Evolutionary conservation across 805 yeast genomes (phyloP), one percentile per base, ranked within the genome.

Genomic region (Candida sonorensis): DNA sequence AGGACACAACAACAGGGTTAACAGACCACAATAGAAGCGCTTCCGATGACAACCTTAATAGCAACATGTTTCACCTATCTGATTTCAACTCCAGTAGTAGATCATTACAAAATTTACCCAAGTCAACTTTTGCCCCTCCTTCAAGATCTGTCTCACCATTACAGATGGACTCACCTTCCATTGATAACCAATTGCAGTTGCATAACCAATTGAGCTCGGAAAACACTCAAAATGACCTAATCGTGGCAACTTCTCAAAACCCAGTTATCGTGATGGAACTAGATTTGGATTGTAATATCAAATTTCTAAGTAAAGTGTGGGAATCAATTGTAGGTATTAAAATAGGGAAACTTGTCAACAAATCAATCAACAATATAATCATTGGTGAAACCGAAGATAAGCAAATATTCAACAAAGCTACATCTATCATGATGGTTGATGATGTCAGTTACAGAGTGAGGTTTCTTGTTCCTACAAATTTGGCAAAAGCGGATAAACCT

Each of bases 221-320:
- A 13, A 30, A 31, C 12, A 31, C 40, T 7, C 42, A 38, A 13
- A 31, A 36, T 26, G 85, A 79, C 41, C 56, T 81, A 31, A 61
- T 67, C 10, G 55, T 72, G 18, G 87, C 87, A 0, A 75, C 82
- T n/a, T 68, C 80, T 2, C 67, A 70, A 38, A 79, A 77, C 40
- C 82, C 84, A 2, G 78, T 85, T 10, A 76, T 80, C n/a, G 79
- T 90, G 3, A 60, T 90, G 59, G 98, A 90, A 56, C 61, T 92
- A 39, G 88, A 81, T 48, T 59, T 86, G 50, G 80, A 79, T 46
- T 86, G 96, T 19, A 74, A 69, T 21, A 77, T 92, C n/a, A 70
- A 71, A 33, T 84, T 81, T 53, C 55, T 87, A 17, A 73, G 90
- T 40, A 72, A 71, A 41, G 73, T 80, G 42, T 90, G 97, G 96